Conservation (phyloP, 495 filamentous ascomycete genomes). For the Penicillium maclennaniae region DNA sequence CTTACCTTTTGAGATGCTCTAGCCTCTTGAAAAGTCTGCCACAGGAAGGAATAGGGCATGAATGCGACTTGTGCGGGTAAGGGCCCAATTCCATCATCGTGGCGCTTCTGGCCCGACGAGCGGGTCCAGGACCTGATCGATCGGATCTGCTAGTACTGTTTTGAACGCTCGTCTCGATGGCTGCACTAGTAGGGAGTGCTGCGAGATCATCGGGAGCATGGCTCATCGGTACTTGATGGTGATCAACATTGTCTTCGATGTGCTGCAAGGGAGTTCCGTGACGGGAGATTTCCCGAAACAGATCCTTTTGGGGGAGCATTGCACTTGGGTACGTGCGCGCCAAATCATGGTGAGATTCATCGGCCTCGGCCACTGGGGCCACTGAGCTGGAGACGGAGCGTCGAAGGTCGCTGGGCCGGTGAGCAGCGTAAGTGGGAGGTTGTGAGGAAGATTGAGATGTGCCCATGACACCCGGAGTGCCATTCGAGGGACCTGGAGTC, state of each 20-base stretch:
- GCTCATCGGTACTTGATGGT: conserved; percentile 58
- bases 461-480: conserved; percentile 51
- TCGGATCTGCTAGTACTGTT: conserved; percentile 60
- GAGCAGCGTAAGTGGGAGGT: conserved; percentile 51
- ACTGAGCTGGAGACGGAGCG: conserved; percentile 89
- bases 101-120: conserved; percentile 87
- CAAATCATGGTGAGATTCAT: conserved; percentile 66
- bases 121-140: conserved; percentile 63
- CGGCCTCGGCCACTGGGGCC: conserved; percentile 73
- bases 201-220: conserved; percentile 65
- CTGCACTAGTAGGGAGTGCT: conserved; percentile 60
- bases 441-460: conserved; percentile 35
- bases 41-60: conserved; percentile 97
- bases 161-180: conserved; percentile 53
- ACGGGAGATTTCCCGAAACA: conserved; percentile 76
- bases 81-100: conserved; percentile 95
- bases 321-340: conserved; percentile 61
- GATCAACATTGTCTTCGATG: conserved; percentile 71
- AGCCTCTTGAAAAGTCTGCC: conserved; percentile 97
- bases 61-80: conserved; percentile 96
- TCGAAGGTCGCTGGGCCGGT: conserved; percentile 80
- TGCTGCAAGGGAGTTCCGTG: conserved; percentile 82
- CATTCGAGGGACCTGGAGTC: conserved; percentile 64
- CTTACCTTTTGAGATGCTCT: conserved; percentile 98
- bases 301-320: conserved; percentile 70